A percentile compares a stretch with the other conserved stretches of the same genome.
phyloP scores from a whole-genome alignment of 1,139 yeast genomes.

The Yamadazyma blattariae region DNA sequence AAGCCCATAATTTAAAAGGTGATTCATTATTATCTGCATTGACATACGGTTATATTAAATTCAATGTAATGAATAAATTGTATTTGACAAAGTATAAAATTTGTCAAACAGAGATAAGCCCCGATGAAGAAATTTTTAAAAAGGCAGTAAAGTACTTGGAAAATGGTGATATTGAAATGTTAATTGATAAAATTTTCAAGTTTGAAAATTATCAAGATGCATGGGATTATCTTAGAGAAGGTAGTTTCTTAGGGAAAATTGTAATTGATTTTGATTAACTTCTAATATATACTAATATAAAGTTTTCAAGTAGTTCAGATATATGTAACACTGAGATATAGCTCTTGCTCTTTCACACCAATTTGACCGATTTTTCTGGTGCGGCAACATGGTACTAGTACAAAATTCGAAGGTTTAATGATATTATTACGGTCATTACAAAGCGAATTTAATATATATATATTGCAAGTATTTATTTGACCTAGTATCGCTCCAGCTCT shows the following conservation, averaged over 20 bases:
- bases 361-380: too few relatives aligned
- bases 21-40: slow-evolving; percentile 1
- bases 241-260: slow-evolving; percentile 62
- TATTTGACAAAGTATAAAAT: slow-evolving; percentile 16
- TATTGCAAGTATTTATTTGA: too few relatives aligned
- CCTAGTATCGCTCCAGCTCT: too few relatives aligned
- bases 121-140: slow-evolving; percentile 10
- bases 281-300: too few relatives aligned
- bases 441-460: too few relatives aligned
- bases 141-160: slow-evolving; percentile 29
- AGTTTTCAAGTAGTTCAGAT: too few relatives aligned
- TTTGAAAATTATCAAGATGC: slow-evolving; percentile 52
- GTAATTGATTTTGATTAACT: slow-evolving; percentile 25
- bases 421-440: too few relatives aligned
- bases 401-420: too few relatives aligned
- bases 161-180: slow-evolving; percentile 27
- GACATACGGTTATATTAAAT: slow-evolving; percentile 3
- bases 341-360: too few relatives aligned
- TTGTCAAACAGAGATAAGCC: not conserved
- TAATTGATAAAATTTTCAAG: slow-evolving; percentile 51
- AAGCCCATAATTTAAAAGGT: slow-evolving; percentile 25
- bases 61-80: slow-evolving; percentile 1
- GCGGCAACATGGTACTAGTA: too few relatives aligned
- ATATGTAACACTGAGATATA: too few relatives aligned
- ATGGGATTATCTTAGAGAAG: slow-evolving; percentile 39